Percentiles rank a stretch among this genome's conserved stretches.
Evolutionary conservation across 805 yeast species (phyloP).

Genomic region (Barnettozyma sucrosica): DNA sequence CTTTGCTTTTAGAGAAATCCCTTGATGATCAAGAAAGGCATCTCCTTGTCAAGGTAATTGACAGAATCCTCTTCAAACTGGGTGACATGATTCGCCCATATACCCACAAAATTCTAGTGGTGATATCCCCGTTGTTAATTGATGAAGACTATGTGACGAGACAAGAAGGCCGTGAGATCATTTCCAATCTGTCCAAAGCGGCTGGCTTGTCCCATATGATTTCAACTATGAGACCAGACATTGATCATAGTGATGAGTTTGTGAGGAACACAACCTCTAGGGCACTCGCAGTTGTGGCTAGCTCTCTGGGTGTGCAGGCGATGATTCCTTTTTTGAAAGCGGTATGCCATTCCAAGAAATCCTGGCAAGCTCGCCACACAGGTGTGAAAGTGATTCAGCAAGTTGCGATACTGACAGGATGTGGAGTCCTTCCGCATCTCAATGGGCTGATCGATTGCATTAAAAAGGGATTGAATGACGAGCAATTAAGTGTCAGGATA

Average conservation of each 20-base stretch:
- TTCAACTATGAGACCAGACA: slow-evolving; percentile 72
- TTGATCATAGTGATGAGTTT: slow-evolving; percentile 77
- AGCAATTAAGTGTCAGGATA: slow-evolving; percentile 58
- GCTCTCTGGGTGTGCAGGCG: slow-evolving; percentile 65
- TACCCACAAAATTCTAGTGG: slow-evolving; percentile 65
- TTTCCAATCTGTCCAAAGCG: slow-evolving; percentile 68
- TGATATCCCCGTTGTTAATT: slow-evolving; percentile 70
- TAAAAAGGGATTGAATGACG: slow-evolving; percentile 55
- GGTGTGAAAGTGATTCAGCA: slow-evolving; percentile 77
- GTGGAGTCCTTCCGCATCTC: slow-evolving; percentile 70
- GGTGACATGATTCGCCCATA: slow-evolving; percentile 65
- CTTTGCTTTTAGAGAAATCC: slow-evolving; percentile 64
- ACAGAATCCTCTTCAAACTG: slow-evolving; percentile 59
- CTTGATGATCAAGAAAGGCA: slow-evolving; percentile 82
- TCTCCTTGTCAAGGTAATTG: slow-evolving; percentile 68
- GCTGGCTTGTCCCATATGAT: slow-evolving; percentile 81
- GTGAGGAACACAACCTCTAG: slow-evolving; percentile 72
- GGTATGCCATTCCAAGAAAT: slow-evolving; percentile 66
- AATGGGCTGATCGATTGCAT: slow-evolving; percentile 59
- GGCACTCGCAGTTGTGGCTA: slow-evolving; percentile 78
- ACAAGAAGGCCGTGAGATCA: slow-evolving; percentile 72
- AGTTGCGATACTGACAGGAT: slow-evolving; percentile 60
- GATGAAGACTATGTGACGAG: slow-evolving; percentile 77
- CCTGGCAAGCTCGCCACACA: slow-evolving; percentile 80
- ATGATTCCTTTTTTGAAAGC: slow-evolving; percentile 79